These are phyloP conservation scores for Ambispora gerdemannii DNA, from an alignment of 192 early-diverging fungal genomes.

Conservation along the genomic window DNA sequence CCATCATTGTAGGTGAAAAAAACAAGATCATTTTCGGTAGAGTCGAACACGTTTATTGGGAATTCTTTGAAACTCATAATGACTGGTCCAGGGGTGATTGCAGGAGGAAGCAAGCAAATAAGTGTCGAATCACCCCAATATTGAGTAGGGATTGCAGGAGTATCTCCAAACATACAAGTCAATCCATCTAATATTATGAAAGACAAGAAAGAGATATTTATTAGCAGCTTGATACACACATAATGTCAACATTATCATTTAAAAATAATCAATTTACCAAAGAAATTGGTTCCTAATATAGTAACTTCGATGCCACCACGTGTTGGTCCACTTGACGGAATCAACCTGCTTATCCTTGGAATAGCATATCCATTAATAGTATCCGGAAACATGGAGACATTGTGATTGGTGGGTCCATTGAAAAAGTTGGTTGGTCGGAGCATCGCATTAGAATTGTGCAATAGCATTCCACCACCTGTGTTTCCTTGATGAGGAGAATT, in stretches of 20 bases:
- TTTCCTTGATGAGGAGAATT: slow-evolving; percentile 6
- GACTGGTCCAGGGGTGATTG: slow-evolving; percentile 70
- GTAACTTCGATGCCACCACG: slow-evolving; percentile 85
- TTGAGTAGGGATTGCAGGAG: slow-evolving; percentile 67
- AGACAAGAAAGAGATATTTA: neutral
- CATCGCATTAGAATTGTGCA: neutral
- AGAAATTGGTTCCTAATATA: slow-evolving; percentile 78
- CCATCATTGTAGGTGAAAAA: slow-evolving; percentile 46
- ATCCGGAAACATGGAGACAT: slow-evolving; percentile 34
- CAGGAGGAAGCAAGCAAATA: slow-evolving; percentile 80
- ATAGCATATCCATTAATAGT: slow-evolving; percentile 33
- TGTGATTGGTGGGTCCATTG: neutral
- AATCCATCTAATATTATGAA: slow-evolving; percentile 46
- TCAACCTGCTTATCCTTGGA: slow-evolving; percentile 66
- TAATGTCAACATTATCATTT: no score
- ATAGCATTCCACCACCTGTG: slow-evolving; percentile 12
- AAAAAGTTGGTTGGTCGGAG: neutral
- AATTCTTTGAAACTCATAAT: slow-evolving; percentile 56
- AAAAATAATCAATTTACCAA: slow-evolving; percentile 44
- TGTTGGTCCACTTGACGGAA: slow-evolving; percentile 80
- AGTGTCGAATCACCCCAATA: slow-evolving; percentile 78
- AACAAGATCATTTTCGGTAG: slow-evolving; percentile 34
- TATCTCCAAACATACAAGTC: slow-evolving; percentile 70
- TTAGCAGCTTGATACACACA: neutral
- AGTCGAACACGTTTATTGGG: slow-evolving; percentile 41